Evolutionary conservation across 306 rosid genomes (phyloP).

Genomic region (Alnus glutinosa): DNA sequence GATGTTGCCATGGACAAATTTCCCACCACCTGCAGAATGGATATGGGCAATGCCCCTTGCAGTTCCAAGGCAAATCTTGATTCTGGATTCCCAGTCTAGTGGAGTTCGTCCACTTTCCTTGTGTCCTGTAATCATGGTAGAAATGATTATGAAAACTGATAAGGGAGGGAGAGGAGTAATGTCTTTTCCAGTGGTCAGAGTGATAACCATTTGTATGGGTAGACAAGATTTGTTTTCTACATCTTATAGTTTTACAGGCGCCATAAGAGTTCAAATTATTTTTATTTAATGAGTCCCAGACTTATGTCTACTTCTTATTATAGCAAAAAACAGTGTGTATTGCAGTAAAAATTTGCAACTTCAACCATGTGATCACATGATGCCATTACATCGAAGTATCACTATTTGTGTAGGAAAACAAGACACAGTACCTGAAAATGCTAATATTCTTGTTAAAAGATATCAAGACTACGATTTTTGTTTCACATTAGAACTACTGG

Average conservation of each 20-base stretch:
- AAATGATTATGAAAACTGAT: background rate
- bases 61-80: conserved; percentile 73
- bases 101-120: conserved; percentile 54
- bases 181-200: background rate
- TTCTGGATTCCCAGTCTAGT: conserved; percentile 81
- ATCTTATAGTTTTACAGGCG: background rate
- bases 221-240: background rate
- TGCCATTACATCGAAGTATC: background rate
- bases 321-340: background rate
- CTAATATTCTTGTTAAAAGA: too few species aligned
- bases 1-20: conserved; percentile 78
- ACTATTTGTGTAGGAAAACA: background rate
- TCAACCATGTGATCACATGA: background rate
- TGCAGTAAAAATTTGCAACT: background rate
- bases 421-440: too few species aligned
- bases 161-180: background rate
- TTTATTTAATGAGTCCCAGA: background rate
- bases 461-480: background rate
- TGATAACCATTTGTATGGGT: background rate
- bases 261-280: background rate
- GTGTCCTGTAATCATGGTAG: conserved; percentile 56
- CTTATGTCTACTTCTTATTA: background rate
- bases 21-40: conserved; percentile 73
- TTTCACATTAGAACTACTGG: background rate
- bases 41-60: conserved; percentile 81